These are phyloP conservation scores for Neurospora hispaniola DNA, from an alignment of 495 filamentous ascomycete genomes.

Conservation along the genomic window DNA sequence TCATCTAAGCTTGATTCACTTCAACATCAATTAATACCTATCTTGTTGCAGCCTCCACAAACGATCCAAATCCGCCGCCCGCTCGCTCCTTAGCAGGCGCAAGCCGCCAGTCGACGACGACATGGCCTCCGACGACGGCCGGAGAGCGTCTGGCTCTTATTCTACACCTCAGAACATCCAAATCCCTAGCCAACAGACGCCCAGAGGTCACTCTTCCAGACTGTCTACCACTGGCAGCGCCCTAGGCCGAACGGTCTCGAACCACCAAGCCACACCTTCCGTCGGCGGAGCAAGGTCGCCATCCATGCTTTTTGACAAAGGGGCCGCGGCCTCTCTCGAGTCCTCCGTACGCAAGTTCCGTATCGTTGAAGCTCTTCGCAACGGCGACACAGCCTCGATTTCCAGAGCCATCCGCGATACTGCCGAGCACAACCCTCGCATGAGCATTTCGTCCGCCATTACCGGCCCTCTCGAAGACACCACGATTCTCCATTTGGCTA, in stretches of 20 bases:
- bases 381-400: slow-evolving; percentile 82
- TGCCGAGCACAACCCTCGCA: slow-evolving; percentile 34
- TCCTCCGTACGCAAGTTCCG: slow-evolving; percentile 91
- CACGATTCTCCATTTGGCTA: slow-evolving; percentile 80
- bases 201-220: slow-evolving; percentile 29
- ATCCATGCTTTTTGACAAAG: slow-evolving; percentile 24
- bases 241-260: slow-evolving; percentile 27
- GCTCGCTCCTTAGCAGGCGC: slow-evolving; percentile 39
- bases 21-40: slow-evolving; percentile 5
- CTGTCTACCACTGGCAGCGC: slow-evolving; percentile 29
- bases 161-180: slow-evolving; percentile 24
- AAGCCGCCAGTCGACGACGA: slow-evolving; percentile 35
- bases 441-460: slow-evolving; percentile 45
- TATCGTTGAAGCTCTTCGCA: slow-evolving; percentile 83
- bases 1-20: neutral
- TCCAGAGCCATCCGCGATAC: slow-evolving; percentile 74
- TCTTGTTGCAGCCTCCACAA: slow-evolving; percentile 31
- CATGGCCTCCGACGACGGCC: slow-evolving; percentile 28
- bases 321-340: slow-evolving; percentile 57
- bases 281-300: slow-evolving; percentile 18
- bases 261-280: slow-evolving; percentile 14
- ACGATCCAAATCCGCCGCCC: slow-evolving; percentile 41
- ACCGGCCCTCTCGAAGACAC: slow-evolving; percentile 58
- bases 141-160: slow-evolving; percentile 18
- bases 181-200: slow-evolving; percentile 20